Conservation (phyloP, 371 early-diverging fungal genomes). For the Lichtheimia hyalospora region DNA sequence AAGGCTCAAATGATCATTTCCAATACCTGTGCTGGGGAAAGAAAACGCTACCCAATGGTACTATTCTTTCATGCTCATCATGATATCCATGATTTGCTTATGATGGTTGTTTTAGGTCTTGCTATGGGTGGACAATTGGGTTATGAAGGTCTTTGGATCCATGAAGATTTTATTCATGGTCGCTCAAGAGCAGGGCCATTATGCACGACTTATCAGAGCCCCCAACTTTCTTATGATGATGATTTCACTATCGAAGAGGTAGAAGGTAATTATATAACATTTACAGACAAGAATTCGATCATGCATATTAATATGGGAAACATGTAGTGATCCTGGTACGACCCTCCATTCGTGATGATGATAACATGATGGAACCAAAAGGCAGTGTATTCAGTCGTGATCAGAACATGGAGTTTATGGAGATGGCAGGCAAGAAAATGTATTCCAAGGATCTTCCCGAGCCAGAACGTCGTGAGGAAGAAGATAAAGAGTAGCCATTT, state of each 20-base stretch:
- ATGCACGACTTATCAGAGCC: conserved; percentile 71
- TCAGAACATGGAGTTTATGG: conserved; percentile 79
- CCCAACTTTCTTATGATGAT: conserved; percentile 54
- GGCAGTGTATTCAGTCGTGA: conserved; percentile 66
- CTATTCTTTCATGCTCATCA: neutral
- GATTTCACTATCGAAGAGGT: conserved; percentile 68
- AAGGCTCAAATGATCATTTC: conserved; percentile 72
- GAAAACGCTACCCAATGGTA: conserved; percentile 85
- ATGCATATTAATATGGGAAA: too few species aligned
- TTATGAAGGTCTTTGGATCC: conserved; percentile 83
- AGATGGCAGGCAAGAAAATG: conserved; percentile 85
- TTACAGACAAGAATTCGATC: too few species aligned
- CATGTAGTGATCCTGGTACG: conserved; percentile 68
- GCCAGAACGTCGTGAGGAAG: conserved; percentile 8
- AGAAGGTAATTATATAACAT: conserved; percentile 55
- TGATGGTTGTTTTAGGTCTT: conserved; percentile 32
- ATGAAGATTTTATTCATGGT: conserved; percentile 67
- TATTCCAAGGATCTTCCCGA: conserved; percentile 66
- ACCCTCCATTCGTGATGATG: conserved; percentile 55
- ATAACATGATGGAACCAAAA: conserved; percentile 36
- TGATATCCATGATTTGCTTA: neutral
- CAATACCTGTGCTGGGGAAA: conserved; percentile 84
- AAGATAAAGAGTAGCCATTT: neutral
- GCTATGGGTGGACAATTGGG: conserved; percentile 85
- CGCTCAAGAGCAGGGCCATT: conserved; percentile 70